Evolutionary conservation across 108 stramenopile species (phyloP).

Genomic region (Mediolabrus comicus): DNA sequence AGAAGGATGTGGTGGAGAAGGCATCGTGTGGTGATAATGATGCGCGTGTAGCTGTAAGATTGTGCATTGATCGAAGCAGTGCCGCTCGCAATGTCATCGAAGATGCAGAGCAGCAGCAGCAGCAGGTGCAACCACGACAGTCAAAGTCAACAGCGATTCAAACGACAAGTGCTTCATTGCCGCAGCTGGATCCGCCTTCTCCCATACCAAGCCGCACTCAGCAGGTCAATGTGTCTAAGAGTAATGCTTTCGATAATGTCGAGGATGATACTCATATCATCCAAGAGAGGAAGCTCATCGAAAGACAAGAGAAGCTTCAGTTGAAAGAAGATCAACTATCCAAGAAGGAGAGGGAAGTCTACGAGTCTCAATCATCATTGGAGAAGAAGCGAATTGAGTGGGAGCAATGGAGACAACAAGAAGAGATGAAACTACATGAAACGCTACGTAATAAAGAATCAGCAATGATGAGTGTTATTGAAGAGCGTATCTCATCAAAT

Average conservation of each 20-base stretch:
- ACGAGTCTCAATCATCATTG: slow-evolving; percentile 12
- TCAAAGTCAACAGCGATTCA: background rate
- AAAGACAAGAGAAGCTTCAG: slow-evolving; percentile 20
- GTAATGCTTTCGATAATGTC: background rate
- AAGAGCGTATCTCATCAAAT: slow-evolving; percentile 25
- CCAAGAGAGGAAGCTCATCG: background rate
- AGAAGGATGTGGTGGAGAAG: background rate
- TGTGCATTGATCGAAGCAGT: slow-evolving; percentile 10
- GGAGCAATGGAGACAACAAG: slow-evolving; percentile 40
- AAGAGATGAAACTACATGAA: slow-evolving; percentile 44
- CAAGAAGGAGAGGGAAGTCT: slow-evolving; percentile 21
- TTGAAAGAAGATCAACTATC: slow-evolving; percentile 25
- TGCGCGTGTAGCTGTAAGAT: slow-evolving; percentile 5
- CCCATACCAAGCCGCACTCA: no score
- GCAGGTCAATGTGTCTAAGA: no score
- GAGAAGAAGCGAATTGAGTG: slow-evolving; percentile 39
- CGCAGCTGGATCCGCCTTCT: no score
- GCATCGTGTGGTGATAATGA: background rate
- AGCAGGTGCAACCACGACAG: background rate
- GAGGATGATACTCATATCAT: background rate
- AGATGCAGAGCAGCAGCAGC: background rate
- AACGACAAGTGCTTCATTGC: slow-evolving; percentile 6
- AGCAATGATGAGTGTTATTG: slow-evolving; percentile 27
- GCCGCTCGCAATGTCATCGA: background rate
- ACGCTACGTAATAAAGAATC: slow-evolving; percentile 44